phyloP scores from a whole-genome alignment of 495 filamentous ascomycete genomes.

The Daldinia grandis region DNA sequence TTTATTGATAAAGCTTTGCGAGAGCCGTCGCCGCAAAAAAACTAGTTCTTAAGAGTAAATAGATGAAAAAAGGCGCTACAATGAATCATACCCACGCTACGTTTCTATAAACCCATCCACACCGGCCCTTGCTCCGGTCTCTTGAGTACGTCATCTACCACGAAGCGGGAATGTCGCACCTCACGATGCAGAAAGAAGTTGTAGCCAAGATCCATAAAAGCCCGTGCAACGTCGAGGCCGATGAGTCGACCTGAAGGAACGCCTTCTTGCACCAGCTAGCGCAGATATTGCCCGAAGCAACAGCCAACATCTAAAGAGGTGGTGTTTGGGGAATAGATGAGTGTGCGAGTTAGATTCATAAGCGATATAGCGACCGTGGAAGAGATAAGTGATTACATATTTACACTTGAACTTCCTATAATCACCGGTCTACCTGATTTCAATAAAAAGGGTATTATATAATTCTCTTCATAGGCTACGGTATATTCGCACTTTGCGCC shows the following conservation, averaged over 20 bases:
- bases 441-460: too few species aligned
- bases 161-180: slow-evolving; percentile 55
- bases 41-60: slow-evolving; percentile 58
- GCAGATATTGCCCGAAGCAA: slow-evolving; percentile 58
- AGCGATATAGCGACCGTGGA: slow-evolving; percentile 49
- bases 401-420: too few species aligned
- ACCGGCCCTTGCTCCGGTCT: slow-evolving; percentile 34
- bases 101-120: slow-evolving; percentile 47
- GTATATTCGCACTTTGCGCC: too few species aligned
- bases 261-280: slow-evolving; percentile 54
- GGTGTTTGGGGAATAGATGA: slow-evolving; percentile 7
- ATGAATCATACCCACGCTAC: slow-evolving; percentile 62
- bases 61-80: slow-evolving; percentile 65
- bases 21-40: slow-evolving; percentile 52
- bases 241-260: slow-evolving; percentile 49
- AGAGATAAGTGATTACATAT: too few species aligned
- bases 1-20: slow-evolving; percentile 50
- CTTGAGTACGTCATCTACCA: slow-evolving; percentile 63
- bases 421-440: too few species aligned
- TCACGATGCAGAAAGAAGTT: slow-evolving; percentile 59
- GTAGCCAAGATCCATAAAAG: slow-evolving; percentile 64
- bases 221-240: slow-evolving; percentile 55
- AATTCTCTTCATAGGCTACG: too few species aligned
- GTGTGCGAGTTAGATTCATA: slow-evolving; percentile 45
- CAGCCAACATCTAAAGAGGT: slow-evolving; percentile 57